These are phyloP conservation scores for Ganoderma multipileum DNA, from an alignment of 1,284 basidiomycete species.

Conservation along the genomic window DNA sequence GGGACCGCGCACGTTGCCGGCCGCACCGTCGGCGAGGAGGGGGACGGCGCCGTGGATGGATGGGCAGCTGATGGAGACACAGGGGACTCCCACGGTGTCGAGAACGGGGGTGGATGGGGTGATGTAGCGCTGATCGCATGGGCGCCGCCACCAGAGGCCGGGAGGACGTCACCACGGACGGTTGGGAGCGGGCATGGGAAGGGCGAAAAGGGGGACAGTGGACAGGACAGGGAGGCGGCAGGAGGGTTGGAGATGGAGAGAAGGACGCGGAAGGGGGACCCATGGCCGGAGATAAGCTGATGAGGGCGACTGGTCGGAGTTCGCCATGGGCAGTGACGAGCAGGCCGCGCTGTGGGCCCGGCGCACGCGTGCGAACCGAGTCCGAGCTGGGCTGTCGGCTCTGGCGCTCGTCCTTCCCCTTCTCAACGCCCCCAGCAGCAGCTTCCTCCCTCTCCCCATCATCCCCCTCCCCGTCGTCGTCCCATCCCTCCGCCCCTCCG, in stretches of 20 bases:
- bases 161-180: constrained; percentile 25
- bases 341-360: constrained; percentile 35
- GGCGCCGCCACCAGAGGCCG: constrained; percentile 25
- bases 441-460: constrained; percentile 42
- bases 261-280: constrained; percentile 1
- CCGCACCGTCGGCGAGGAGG: constrained; percentile 33
- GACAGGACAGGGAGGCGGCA: constrained; percentile 10
- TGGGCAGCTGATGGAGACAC: constrained; percentile 27
- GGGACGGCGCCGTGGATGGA: constrained; percentile 30
- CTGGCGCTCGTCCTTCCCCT: constrained; percentile 49
- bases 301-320: constrained; percentile 39
- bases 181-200: constrained; percentile 3
- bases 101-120: constrained; percentile 22
- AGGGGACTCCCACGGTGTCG: constrained; percentile 32
- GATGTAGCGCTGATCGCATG: constrained; percentile 25
- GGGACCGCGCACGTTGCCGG: constrained; percentile 34
- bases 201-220: constrained; percentile 1
- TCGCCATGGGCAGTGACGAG: constrained; percentile 43
- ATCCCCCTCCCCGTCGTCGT: constrained; percentile 54
- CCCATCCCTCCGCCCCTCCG: constrained; percentile 36
- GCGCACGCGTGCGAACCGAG: constrained; percentile 45
- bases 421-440: constrained; percentile 52
- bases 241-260: constrained; percentile 14
- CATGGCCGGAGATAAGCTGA: constrained; percentile 32
- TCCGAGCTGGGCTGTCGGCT: constrained; percentile 43